Evolutionary conservation across 805 yeast species (phyloP).

Genomic region (Cyberlindnera euphorbiiphila): DNA sequence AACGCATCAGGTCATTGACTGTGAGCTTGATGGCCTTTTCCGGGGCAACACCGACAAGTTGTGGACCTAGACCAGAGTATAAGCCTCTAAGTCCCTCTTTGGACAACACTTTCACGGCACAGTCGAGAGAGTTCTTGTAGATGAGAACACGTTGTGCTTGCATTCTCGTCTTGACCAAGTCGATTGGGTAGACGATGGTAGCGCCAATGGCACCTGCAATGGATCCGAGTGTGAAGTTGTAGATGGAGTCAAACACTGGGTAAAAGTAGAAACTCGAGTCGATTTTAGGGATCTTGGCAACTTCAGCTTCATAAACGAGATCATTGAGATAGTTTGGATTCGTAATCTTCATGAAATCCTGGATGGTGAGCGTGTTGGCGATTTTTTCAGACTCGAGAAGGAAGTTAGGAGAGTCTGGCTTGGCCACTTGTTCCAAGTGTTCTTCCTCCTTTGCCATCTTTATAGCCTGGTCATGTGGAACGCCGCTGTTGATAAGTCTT

Average conservation of each 20-base stretch:
- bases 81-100: constrained; percentile 82
- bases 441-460: constrained; percentile 12
- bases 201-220: constrained; percentile 98
- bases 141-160: constrained; percentile 82
- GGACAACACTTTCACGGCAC: constrained; percentile 70
- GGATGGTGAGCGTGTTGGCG: constrained; percentile 22
- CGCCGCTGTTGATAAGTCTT: constrained; percentile 11
- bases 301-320: constrained; percentile 17
- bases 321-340: constrained; percentile 37
- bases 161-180: constrained; percentile 93
- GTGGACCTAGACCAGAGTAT: constrained; percentile 92
- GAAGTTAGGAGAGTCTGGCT: constrained; percentile 15
- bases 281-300: constrained; percentile 12
- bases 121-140: constrained; percentile 80
- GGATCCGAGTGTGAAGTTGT: constrained; percentile 87
- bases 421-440: constrained; percentile 18
- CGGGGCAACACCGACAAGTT: constrained; percentile 95
- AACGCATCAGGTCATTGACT: constrained; percentile 84
- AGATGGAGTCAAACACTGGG: constrained; percentile 79
- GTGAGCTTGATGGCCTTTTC: constrained; percentile 96
- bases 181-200: constrained; percentile 96
- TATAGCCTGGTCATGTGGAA: constrained; percentile 9
- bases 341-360: constrained; percentile 38
- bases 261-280: constrained; percentile 38
- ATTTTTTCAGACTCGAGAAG: constrained; percentile 13